Evolutionary conservation across 2,329 filamentous ascomycete species (phyloP).

Genomic region (Podosphaera leucotricha): DNA sequence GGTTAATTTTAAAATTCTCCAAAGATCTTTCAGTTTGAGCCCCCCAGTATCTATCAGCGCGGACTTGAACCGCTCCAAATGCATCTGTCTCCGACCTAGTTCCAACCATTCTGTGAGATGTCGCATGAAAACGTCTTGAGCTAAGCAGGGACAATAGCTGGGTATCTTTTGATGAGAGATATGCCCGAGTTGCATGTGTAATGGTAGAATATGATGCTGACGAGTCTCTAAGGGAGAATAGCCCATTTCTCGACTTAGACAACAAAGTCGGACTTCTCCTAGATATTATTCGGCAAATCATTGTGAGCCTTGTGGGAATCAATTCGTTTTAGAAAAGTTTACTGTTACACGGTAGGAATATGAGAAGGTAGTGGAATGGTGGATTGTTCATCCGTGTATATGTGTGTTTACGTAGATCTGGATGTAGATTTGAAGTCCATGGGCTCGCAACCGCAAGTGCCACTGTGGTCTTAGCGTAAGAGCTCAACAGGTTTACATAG

Average conservation of each 20-base stretch:
- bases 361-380: neutral
- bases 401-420: too few relatives aligned
- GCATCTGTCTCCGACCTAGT: constrained; percentile 85
- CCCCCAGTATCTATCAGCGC: constrained; percentile 91
- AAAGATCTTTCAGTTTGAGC: constrained; percentile 91
- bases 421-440: too few relatives aligned
- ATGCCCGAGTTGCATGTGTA: neutral
- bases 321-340: neutral
- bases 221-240: neutral
- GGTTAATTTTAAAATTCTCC: constrained; percentile 97
- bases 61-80: constrained; percentile 89
- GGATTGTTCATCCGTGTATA: too few relatives aligned
- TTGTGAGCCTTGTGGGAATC: neutral
- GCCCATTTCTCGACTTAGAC: neutral
- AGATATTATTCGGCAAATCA: neutral
- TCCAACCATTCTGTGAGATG: constrained; percentile 18
- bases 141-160: neutral
- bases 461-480: too few relatives aligned
- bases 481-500: too few relatives aligned
- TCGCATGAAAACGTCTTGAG: constrained; percentile 13
- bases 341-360: neutral
- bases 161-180: neutral
- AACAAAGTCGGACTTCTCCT: neutral
- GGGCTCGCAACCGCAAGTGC: too few relatives aligned
- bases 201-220: neutral